Evolutionary conservation across 2,329 filamentous ascomycete genomes (phyloP), one percentile per base, ranked within the genome.

Genomic region (Rhexocercosporidium sp.): DNA sequence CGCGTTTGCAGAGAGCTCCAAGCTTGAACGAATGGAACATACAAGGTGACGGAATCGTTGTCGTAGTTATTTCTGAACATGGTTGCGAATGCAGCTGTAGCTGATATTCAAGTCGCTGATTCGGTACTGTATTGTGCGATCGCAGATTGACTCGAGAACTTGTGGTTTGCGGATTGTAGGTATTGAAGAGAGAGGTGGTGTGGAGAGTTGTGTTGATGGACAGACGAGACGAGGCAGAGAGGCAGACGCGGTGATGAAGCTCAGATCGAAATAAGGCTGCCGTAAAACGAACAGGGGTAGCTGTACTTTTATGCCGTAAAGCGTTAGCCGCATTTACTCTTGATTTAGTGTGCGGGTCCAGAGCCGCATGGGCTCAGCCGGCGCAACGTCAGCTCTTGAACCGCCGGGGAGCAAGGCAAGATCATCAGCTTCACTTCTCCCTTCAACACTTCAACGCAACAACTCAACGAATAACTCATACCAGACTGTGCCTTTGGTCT

Each of bases 51-150:
- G 71, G 95, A 97, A 83, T 99, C 96, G 89, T 99, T 99, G 85
- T 99, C 96, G 87, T 99, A 99, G 84, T 98, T 98, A 87, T 99
- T 99, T 83, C 96, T 89, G 85, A 99, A 99, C 96, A 99, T 98
- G 78, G 78, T 90, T 86, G 73, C 75, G 59, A 67, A 22, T 65
- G 66, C 65, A 71, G 70, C 64, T 71, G 64, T 46, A 37, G 47
- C 29, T 59, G 20, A 8, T 14, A 8, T 31, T 53, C 27, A 53
- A 53, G 14, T 27, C 37, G 9, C 39, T 11, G 39, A n/a, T 16
- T 44, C 12, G 39, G 39, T 29, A 56, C 49, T 31, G 20, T 47
- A 25, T 25, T 37, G 62, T 66, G 47, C 29, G 64, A 63, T 18
- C 41, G 66, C 54, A 27, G 62, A 57, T 25, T 44, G 12, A 37